Percentiles rank a stretch among this genome's conserved stretches.
Conservation (phyloP, 306 rosid species). For the Trifolium subterraneum region DNA sequence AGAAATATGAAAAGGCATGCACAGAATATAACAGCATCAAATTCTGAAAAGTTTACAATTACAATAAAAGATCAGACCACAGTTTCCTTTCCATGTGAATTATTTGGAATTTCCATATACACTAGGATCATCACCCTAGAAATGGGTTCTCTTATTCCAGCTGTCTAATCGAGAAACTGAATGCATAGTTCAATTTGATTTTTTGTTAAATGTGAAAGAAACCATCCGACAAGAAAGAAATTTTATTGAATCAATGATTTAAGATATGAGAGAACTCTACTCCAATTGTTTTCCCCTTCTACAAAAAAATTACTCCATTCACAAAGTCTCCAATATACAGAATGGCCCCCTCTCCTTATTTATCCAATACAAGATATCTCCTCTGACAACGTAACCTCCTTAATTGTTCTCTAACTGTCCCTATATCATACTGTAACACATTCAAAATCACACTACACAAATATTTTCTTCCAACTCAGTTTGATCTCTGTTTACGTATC, state of each 20-base stretch:
- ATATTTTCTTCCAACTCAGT: not conserved
- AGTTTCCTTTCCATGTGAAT: not conserved
- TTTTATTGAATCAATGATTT: not conserved
- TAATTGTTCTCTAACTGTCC: not conserved
- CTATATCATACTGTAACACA: not conserved
- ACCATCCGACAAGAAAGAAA: not conserved
- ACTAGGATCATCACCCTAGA: conserved; percentile 17
- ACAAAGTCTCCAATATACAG: not conserved
- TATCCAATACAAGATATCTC: not conserved
- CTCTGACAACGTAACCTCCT: not conserved
- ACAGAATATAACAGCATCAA: not conserved
- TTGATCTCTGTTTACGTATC: not conserved
- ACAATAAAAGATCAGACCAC: conserved; percentile 6
- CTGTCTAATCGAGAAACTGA: conserved; percentile 1
- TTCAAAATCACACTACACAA: conserved; percentile 19
- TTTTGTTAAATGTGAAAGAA: not conserved
- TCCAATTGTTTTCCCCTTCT: conserved; percentile 9
- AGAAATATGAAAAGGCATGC: not conserved
- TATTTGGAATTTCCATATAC: conserved; percentile 5
- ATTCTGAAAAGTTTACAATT: conserved; percentile 2
- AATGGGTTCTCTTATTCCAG: not conserved
- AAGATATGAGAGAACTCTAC: not conserved
- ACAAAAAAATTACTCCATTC: not conserved
- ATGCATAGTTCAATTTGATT: not conserved
- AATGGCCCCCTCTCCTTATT: not conserved